phyloP scores from a whole-genome alignment of 345 rosid genomes.

The Erodium maritimum region DNA sequence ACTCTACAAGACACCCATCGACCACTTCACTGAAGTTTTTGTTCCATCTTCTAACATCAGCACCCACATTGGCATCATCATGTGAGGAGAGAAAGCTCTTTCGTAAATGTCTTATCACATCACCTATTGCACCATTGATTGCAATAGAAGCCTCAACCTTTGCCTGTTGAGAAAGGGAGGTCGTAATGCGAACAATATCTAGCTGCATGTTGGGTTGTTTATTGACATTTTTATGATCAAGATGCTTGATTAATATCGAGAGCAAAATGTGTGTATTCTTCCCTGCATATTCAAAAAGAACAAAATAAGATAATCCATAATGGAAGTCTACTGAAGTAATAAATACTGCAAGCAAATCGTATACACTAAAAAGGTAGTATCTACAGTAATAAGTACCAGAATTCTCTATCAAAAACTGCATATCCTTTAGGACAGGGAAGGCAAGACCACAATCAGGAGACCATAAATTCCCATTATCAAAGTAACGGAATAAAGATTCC shows the following conservation, averaged over 20 bases:
- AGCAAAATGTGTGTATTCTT: slow-evolving; percentile 76
- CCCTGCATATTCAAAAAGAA: slow-evolving; percentile 34
- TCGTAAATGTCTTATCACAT: slow-evolving; percentile 78
- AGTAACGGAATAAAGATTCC: slow-evolving; percentile 83
- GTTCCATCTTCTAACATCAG: slow-evolving; percentile 48
- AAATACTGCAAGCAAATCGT: neutral
- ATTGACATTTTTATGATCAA: slow-evolving; percentile 82
- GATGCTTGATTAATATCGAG: slow-evolving; percentile 84
- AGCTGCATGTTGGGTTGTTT: slow-evolving; percentile 76
- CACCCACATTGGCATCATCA: slow-evolving; percentile 52
- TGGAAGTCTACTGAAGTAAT: neutral
- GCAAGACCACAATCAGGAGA: slow-evolving; percentile 72
- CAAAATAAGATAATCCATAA: slow-evolving; percentile 5
- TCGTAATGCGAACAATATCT: slow-evolving; percentile 61
- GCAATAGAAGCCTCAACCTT: slow-evolving; percentile 63
- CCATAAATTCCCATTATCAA: slow-evolving; percentile 65
- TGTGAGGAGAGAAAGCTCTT: slow-evolving; percentile 76
- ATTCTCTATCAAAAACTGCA: slow-evolving; percentile 72
- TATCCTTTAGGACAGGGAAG: slow-evolving; percentile 68
- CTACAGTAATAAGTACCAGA: slow-evolving; percentile 37
- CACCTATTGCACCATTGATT: slow-evolving; percentile 67
- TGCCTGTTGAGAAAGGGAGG: slow-evolving; percentile 58
- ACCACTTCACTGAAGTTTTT: slow-evolving; percentile 51
- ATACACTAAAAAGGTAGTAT: no score
- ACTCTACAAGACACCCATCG: slow-evolving; percentile 73